Base-by-base conservation (phyloP, 2,329 filamentous ascomycete species). In the Fusarium lyarnte region DNA sequence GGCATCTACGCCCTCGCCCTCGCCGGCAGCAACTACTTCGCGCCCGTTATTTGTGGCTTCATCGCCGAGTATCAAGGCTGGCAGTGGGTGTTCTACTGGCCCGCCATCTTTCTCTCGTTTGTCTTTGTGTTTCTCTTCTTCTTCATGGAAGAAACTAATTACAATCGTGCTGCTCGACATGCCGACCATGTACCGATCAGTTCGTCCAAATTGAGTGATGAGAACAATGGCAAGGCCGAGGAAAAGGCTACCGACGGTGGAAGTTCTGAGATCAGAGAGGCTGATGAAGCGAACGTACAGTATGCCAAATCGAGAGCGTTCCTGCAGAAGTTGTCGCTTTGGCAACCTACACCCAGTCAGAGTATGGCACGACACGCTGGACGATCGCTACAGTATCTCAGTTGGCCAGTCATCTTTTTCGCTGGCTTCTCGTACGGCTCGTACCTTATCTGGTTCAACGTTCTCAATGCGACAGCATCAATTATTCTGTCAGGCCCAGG, bases 91-190 rank as follows among this genome's bases (percentile, higher is more conserved):
- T 84, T 85, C 72, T 85, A 84, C 76, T 82, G 82, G 76, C 80
- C 82, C 8, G 79, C 79, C 6, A 81, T 85, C 36, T 82, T 85
- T 60, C 79, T 80, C 53, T 81, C 72, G 3, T 78, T 71, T 1
- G 79, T 78, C 8, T 80, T 80, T 17, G 43, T 84, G 1, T 81
- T 85, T 38, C 63, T 85, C 1, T 88, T 90, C 74, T 80, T 90
- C 65, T 87, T 90, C 73, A 87, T 89, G 67, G 88, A 90, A 70
- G 89, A 91, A 76, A 88, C 88, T 11, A 85, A 85, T 19, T 91
- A 90, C 70, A 79, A 83, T 46, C 81, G 85, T 19, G 35, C 25
- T 4, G 31, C 45, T 5, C 61, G 23, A 31, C 29, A 41, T 14
- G 14, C 33, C 39, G 27, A 45, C 14, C 33, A 25, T 3, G 16